Conservation (phyloP, 306 rosid species). For the Ammopiptanthus mongolicus region DNA sequence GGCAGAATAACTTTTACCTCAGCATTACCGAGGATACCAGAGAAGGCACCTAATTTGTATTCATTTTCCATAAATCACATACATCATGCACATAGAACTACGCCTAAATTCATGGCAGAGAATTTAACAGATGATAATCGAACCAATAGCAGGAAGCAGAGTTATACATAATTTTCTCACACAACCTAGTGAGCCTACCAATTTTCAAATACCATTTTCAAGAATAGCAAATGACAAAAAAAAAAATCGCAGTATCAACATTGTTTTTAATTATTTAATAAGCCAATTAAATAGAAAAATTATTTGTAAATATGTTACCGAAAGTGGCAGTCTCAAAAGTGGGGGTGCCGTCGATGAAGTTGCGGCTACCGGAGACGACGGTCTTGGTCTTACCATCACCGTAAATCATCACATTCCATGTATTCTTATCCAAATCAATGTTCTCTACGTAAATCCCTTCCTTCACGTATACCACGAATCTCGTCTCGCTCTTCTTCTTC, state of each 20-base stretch:
- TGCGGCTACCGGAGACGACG: slow-evolving; percentile 52
- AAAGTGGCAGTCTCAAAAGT: slow-evolving; percentile 81
- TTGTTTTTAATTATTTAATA: background rate
- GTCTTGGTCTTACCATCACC: slow-evolving; percentile 79
- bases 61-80: background rate
- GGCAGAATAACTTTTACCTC: too few relatives aligned
- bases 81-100: background rate
- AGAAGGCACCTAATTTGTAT: background rate
- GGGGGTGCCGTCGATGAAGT: slow-evolving; percentile 62
- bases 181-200: background rate
- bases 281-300: background rate
- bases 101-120: background rate
- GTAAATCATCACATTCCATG: slow-evolving; percentile 83
- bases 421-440: slow-evolving; percentile 59
- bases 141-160: background rate
- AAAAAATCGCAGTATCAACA: background rate
- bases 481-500: slow-evolving; percentile 54
- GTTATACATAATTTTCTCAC: background rate
- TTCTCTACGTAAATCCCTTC: slow-evolving; percentile 69
- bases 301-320: slow-evolving; percentile 38
- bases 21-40: too few relatives aligned
- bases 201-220: background rate
- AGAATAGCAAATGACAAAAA: background rate
- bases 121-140: background rate
- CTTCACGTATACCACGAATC: slow-evolving; percentile 65